phyloP scores from a whole-genome alignment of 106 monocot genomes.

The Platanthera guangdongensis region DNA sequence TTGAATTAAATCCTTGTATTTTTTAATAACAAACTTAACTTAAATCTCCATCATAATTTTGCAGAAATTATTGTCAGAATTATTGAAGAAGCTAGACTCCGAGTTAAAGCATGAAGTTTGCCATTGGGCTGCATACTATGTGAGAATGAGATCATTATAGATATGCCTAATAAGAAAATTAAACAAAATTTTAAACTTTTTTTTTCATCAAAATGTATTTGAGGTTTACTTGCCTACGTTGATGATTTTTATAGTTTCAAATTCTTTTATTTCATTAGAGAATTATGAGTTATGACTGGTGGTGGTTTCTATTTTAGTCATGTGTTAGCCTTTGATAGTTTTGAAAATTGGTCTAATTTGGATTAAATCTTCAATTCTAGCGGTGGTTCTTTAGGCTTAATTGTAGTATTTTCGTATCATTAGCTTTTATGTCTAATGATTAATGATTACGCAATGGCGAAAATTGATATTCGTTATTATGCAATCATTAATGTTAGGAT shows the following conservation, averaged over 20 bases:
- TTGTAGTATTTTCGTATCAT: not conserved
- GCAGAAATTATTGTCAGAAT: slow-evolving; percentile 85
- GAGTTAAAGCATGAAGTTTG: slow-evolving; percentile 98
- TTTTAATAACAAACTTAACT: not conserved
- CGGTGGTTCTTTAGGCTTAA: not conserved
- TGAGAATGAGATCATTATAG: slow-evolving; percentile 24
- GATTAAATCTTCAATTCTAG: not conserved
- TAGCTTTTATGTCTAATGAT: not conserved
- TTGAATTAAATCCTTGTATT: slow-evolving; percentile 1
- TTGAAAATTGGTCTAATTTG: not conserved
- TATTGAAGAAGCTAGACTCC: slow-evolving; percentile 89
- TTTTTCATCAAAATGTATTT: not conserved
- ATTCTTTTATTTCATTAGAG: not conserved
- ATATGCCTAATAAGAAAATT: not conserved
- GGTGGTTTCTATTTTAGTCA: not conserved
- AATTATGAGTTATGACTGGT: not conserved
- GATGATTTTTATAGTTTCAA: not conserved
- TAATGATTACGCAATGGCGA: not conserved
- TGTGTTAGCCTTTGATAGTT: not conserved
- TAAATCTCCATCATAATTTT: slow-evolving; percentile 9
- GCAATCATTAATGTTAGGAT: not conserved
- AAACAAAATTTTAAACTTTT: not conserved
- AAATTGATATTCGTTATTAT: not conserved
- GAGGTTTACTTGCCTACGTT: not conserved
- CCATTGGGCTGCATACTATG: slow-evolving; percentile 98